Percentiles rank a stretch among this genome's conserved stretches.
These are phyloP conservation scores for Inga oerstediana DNA, from an alignment of 306 rosid genomes.

Conservation along the genomic window DNA sequence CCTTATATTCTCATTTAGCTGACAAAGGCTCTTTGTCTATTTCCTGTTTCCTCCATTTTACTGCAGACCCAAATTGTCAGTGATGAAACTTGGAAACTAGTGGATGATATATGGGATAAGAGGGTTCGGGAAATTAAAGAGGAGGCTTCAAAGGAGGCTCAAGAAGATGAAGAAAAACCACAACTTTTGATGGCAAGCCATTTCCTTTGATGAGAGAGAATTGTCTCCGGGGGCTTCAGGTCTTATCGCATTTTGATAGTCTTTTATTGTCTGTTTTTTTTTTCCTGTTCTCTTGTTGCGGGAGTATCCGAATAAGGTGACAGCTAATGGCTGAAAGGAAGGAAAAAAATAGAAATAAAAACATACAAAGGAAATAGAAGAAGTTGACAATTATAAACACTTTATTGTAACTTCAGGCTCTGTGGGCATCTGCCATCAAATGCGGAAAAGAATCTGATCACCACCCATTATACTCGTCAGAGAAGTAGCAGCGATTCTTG, in stretches of 20 bases:
- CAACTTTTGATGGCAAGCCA: conserved; percentile 92
- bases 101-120: conserved; percentile 87
- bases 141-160: conserved; percentile 64
- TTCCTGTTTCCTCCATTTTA: conserved; percentile 5
- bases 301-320: conserved; percentile 18
- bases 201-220: conserved; percentile 74
- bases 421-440: background rate
- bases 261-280: background rate
- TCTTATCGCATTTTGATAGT: conserved; percentile 8
- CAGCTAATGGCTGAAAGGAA: conserved; percentile 2
- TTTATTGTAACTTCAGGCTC: background rate
- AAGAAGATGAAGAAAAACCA: conserved; percentile 82
- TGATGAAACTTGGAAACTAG: conserved; percentile 94
- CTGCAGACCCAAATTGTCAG: conserved; percentile 78
- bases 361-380: conserved; percentile 5
- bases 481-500: conserved; percentile 4
- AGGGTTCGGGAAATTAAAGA: conserved; percentile 70
- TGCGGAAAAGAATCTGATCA: conserved; percentile 15
- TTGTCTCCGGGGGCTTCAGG: conserved; percentile 27
- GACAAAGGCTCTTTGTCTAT: conserved; percentile 12
- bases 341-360: background rate
- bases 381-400: conserved; percentile 3
- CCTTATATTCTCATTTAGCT: conserved; percentile 28
- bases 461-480: background rate
- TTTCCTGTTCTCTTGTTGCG: background rate